phyloP scores from a whole-genome alignment of 2,329 filamentous ascomycete species.

The Aspergillus hiratsukae region DNA sequence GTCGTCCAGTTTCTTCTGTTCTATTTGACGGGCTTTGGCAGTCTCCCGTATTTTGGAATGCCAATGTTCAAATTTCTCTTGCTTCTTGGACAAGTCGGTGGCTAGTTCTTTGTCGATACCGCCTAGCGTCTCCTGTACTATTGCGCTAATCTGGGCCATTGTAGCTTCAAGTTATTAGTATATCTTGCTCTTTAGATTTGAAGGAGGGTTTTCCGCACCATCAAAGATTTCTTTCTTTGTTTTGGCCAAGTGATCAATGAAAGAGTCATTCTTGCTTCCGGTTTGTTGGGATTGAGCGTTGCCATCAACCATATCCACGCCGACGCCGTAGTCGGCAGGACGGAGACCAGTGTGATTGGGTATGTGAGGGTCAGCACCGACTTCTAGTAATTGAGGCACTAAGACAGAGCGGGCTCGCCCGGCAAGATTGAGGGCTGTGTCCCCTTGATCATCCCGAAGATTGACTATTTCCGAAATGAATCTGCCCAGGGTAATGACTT shows the following conservation, averaged over 20 bases:
- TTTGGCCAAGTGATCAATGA: slow-evolving; percentile 41
- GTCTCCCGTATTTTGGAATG: slow-evolving; percentile 77
- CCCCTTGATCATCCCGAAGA: slow-evolving; percentile 85
- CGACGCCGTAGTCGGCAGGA: slow-evolving; percentile 92
- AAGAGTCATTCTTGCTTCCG: slow-evolving; percentile 42
- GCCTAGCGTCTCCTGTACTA: slow-evolving; percentile 76
- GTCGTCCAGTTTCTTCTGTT: slow-evolving; percentile 67
- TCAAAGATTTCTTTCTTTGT: slow-evolving; percentile 44
- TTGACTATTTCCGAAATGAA: slow-evolving; percentile 99
- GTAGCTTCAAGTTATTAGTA: slow-evolving; percentile 38
- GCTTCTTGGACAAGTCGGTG: slow-evolving; percentile 75
- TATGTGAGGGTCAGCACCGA: slow-evolving; percentile 89
- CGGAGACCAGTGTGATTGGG: slow-evolving; percentile 83
- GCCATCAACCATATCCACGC: slow-evolving; percentile 56
- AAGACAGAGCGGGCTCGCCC: slow-evolving; percentile 94
- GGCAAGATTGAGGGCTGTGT: slow-evolving; percentile 91
- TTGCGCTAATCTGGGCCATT: slow-evolving; percentile 43
- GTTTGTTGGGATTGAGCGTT: slow-evolving; percentile 44
- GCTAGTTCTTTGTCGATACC: slow-evolving; percentile 77
- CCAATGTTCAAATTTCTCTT: slow-evolving; percentile 74
- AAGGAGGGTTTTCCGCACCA: slow-evolving; percentile 25
- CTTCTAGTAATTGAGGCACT: slow-evolving; percentile 92
- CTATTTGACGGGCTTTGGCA: slow-evolving; percentile 71
- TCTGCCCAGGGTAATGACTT: slow-evolving; percentile 80
- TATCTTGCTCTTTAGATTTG: slow-evolving; percentile 6